Percentiles rank a stretch among this genome's conserved stretches.
Conservation (phyloP, 2,329 filamentous ascomycete species). For the Aspergillus novofumigatus region DNA sequence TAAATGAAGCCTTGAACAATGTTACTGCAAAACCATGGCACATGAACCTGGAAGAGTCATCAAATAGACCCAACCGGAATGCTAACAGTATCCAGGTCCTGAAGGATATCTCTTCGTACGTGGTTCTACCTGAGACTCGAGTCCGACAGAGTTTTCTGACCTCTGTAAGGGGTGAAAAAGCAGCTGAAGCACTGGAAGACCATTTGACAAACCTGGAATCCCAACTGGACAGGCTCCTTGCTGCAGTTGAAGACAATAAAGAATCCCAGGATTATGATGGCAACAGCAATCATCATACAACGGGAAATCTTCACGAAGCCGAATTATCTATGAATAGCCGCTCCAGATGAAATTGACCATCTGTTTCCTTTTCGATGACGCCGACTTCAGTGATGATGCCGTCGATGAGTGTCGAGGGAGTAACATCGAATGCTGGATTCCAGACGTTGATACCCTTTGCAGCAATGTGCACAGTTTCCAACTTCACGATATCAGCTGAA, state of each 20-base stretch:
- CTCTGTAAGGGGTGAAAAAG: background rate
- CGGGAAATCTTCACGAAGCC: background rate
- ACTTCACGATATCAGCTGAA: conserved; percentile 39
- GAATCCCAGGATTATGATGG: background rate
- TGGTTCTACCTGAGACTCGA: background rate
- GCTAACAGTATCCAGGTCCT: background rate
- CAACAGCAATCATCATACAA: background rate
- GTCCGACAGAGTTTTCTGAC: background rate
- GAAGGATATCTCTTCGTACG: background rate
- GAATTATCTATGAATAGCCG: conserved; percentile 22
- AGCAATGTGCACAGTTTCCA: conserved; percentile 73
- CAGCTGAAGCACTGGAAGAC: background rate
- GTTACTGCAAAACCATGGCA: background rate
- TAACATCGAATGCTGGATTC: conserved; percentile 97
- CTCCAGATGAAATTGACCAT: conserved; percentile 64
- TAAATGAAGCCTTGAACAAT: background rate
- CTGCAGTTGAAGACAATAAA: background rate
- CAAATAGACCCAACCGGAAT: background rate
- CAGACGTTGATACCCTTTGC: conserved; percentile 75
- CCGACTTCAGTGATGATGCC: conserved; percentile 91
- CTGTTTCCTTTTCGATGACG: conserved; percentile 69
- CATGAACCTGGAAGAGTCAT: background rate
- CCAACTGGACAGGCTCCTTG: background rate
- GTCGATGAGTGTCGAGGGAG: conserved; percentile 82
- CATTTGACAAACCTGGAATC: background rate